Conservation (phyloP, 257 asterid genomes). For the Scutellaria galericulata region DNA sequence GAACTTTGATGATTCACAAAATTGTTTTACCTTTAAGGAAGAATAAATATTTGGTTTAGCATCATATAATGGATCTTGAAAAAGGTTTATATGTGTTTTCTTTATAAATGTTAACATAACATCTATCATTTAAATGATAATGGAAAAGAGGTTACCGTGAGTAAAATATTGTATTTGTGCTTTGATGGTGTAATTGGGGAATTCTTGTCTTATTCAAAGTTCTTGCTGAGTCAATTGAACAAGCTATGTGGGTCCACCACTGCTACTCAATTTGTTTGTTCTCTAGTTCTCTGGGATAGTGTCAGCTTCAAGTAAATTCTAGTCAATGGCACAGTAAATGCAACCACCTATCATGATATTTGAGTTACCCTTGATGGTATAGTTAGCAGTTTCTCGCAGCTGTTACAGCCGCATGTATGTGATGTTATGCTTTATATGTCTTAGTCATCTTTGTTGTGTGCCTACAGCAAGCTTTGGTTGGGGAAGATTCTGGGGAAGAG, state of each 20-base stretch:
- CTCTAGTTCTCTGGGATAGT: conserved; percentile 19
- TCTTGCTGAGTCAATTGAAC: conserved; percentile 1
- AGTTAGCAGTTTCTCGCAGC: conserved; percentile 11
- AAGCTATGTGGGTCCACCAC: neutral
- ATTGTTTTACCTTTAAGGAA: conserved; percentile 28
- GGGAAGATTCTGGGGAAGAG: conserved; percentile 92
- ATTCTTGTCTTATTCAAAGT: conserved; percentile 1
- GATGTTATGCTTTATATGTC: conserved; percentile 29
- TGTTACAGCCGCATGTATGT: conserved; percentile 20
- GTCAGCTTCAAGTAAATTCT: conserved; percentile 18
- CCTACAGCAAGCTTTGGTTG: conserved; percentile 95
- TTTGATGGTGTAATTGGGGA: conserved; percentile 16
- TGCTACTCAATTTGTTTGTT: conserved; percentile 22
- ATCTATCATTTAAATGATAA: conserved; percentile 16
- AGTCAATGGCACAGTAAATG: conserved; percentile 10
- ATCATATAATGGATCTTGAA: conserved; percentile 24
- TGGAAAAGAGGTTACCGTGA: neutral
- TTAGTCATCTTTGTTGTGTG: conserved; percentile 42
- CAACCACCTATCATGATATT: conserved; percentile 13
- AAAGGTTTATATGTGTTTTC: conserved; percentile 16
- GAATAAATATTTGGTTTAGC: conserved; percentile 19
- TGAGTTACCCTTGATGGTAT: conserved; percentile 18
- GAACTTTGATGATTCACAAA: conserved; percentile 28
- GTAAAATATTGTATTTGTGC: conserved; percentile 16
- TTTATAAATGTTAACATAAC: neutral